Evolutionary conservation across 148 eudicot genomes (phyloP).

Genomic region (Silene latifolia): DNA sequence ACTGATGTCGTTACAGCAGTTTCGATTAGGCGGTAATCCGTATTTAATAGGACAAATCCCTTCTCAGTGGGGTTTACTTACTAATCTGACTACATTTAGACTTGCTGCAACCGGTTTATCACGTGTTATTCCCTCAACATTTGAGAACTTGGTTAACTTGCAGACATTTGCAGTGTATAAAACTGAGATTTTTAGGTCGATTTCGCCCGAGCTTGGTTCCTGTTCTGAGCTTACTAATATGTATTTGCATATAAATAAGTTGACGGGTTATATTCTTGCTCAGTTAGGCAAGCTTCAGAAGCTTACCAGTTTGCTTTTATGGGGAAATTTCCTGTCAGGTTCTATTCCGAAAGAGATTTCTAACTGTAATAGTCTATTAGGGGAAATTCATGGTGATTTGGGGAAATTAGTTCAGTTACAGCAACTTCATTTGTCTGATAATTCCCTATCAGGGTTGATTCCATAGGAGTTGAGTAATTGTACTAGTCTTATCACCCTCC

Average conservation of each 20-base stretch:
- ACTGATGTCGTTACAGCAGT: conserved; percentile 58
- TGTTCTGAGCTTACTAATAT: conserved; percentile 64
- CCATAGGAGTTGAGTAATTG: conserved; percentile 75
- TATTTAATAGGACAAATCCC: conserved; percentile 68
- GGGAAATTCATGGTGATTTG: conserved; percentile 71
- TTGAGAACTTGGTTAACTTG: conserved; percentile 66
- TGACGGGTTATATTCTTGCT: conserved; percentile 63
- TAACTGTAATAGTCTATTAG: conserved; percentile 61
- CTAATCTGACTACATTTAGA: conserved; percentile 77
- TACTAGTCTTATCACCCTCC: conserved; percentile 67
- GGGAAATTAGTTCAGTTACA: conserved; percentile 65
- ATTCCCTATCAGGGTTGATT: conserved; percentile 54
- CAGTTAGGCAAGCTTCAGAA: conserved; percentile 62
- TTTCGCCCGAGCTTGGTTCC: conserved; percentile 61
- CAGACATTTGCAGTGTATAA: conserved; percentile 78
- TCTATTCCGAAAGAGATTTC: conserved; percentile 61
- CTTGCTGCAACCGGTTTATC: conserved; percentile 76
- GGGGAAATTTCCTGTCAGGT: conserved; percentile 74
- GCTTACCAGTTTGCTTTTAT: conserved; percentile 75
- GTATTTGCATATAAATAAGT: conserved; percentile 81
- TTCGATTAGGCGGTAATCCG: conserved; percentile 79
- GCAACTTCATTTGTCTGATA: conserved; percentile 86
- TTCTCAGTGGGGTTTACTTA: conserved; percentile 48
- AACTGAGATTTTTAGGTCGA: conserved; percentile 59
- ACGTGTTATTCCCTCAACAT: conserved; percentile 63